Evolutionary conservation across 495 filamentous ascomycete genomes (phyloP).

Genomic region (Annulohypoxylon nitens): DNA sequence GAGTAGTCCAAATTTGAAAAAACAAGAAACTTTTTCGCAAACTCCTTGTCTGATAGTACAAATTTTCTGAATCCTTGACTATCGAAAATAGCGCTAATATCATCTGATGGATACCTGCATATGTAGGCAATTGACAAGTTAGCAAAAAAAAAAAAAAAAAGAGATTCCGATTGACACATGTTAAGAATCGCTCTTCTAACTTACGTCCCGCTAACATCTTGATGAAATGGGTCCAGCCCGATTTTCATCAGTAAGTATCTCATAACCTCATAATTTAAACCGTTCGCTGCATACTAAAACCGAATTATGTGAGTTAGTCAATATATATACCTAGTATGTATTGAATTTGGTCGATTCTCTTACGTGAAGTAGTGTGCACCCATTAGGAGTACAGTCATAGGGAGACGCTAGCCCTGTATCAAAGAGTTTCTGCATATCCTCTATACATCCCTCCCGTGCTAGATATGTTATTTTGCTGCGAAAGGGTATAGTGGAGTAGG

Average conservation of each 20-base stretch:
- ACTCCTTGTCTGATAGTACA: background rate
- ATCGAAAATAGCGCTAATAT: background rate
- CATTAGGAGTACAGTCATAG: background rate
- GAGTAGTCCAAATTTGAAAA: background rate
- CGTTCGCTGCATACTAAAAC: background rate
- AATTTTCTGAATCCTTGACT: background rate
- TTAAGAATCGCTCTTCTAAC: background rate
- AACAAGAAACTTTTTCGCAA: background rate
- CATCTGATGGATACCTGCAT: background rate
- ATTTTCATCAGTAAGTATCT: slow-evolving; percentile 15
- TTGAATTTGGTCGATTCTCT: background rate
- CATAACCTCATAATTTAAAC: background rate
- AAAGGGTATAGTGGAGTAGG: background rate
- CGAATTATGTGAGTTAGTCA: background rate
- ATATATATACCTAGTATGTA: too few relatives aligned
- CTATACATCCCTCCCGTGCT: too few relatives aligned
- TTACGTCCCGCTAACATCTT: background rate
- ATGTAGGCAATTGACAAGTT: background rate
- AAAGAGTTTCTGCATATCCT: slow-evolving; percentile 30
- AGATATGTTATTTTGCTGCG: background rate
- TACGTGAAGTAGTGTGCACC: slow-evolving; percentile 31
- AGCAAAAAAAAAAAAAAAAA: background rate
- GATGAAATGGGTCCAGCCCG: background rate
- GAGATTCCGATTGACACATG: too few relatives aligned
- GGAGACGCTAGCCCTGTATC: slow-evolving; percentile 33